These are phyloP conservation scores for Cordyceps cicadae DNA, from an alignment of 2,329 filamentous ascomycete species.

Conservation along the genomic window DNA sequence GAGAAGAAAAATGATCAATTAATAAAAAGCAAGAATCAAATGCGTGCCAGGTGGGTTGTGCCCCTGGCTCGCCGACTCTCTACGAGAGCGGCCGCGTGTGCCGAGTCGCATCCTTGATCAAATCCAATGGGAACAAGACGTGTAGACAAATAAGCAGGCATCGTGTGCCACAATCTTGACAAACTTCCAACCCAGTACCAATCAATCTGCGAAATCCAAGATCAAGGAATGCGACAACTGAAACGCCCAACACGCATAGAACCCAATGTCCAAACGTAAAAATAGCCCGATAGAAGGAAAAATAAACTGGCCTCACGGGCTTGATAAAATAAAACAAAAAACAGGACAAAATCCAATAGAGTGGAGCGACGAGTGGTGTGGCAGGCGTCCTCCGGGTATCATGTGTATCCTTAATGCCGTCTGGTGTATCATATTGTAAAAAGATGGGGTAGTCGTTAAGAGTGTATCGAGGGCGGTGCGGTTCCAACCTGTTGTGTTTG, in stretches of 20 bases:
- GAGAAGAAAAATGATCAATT: not conserved
- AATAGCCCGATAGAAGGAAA: conserved; percentile 11
- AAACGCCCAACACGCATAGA: conserved; percentile 25
- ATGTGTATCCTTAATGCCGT: conserved; percentile 27
- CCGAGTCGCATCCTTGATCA: conserved; percentile 9
- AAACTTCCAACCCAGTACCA: not conserved
- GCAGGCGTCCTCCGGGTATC: conserved; percentile 33
- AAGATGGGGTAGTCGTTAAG: conserved; percentile 19
- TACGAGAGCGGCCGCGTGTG: conserved; percentile 1
- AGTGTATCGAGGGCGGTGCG: conserved; percentile 9
- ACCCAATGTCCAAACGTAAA: conserved; percentile 12
- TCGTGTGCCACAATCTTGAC: conserved; percentile 2
- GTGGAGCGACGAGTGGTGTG: conserved; percentile 28
- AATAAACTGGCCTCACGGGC: too few relatives aligned
- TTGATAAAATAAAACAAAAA: not conserved
- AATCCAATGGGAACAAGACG: not conserved
- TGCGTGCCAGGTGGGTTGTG: conserved; percentile 12
- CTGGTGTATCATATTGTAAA: conserved; percentile 23
- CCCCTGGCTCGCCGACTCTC: conserved; percentile 8
- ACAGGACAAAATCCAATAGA: conserved; percentile 22
- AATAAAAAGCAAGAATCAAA: not conserved
- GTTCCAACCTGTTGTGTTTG: not conserved
- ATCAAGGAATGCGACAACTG: conserved; percentile 10
- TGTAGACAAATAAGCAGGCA: not conserved
- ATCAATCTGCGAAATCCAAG: conserved; percentile 2